Percentiles rank a stretch among this genome's conserved stretches.
Evolutionary conservation across 805 yeast species (phyloP).

Genomic region (Cyberlindnera xylosilytica): DNA sequence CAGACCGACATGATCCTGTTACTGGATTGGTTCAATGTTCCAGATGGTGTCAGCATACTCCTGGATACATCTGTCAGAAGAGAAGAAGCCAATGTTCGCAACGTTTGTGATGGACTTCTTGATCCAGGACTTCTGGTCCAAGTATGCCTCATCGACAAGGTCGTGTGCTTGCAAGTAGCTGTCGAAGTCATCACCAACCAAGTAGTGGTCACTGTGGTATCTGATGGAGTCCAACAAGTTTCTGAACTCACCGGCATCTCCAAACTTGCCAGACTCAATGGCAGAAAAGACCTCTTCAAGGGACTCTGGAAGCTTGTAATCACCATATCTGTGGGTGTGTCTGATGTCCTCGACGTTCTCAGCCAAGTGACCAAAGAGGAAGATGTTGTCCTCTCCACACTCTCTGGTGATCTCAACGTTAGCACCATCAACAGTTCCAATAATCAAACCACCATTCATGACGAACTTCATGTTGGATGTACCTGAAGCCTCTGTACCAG

Average conservation of each 20-base stretch:
- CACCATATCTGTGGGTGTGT: conserved; percentile 63
- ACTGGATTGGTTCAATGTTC: conserved; percentile 73
- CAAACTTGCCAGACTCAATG: conserved; percentile 69
- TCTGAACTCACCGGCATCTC: conserved; percentile 62
- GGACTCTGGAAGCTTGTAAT: conserved; percentile 52
- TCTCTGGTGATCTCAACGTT: conserved; percentile 93
- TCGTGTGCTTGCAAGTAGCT: conserved; percentile 80
- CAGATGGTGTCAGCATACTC: conserved; percentile 92
- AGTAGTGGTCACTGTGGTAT: conserved; percentile 78
- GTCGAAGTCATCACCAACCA: conserved; percentile 87
- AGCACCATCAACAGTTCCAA: conserved; percentile 97
- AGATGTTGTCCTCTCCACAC: conserved; percentile 89
- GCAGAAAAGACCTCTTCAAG: conserved; percentile 61
- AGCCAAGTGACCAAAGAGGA: conserved; percentile 85
- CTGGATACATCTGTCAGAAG: conserved; percentile 85
- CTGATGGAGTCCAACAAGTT: conserved; percentile 67
- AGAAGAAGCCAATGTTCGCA: conserved; percentile 91
- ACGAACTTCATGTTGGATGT: conserved; percentile 96
- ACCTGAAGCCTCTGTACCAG: conserved; percentile 96
- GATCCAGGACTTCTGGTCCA: conserved; percentile 68
- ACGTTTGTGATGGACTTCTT: conserved; percentile 74
- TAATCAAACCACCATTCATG: conserved; percentile 87
- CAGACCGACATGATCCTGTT: too few species aligned
- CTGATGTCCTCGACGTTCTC: conserved; percentile 87
- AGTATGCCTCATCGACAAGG: conserved; percentile 68